Evolutionary conservation across 345 rosid genomes (phyloP).

Genomic region (Schrenkiella parvula): DNA sequence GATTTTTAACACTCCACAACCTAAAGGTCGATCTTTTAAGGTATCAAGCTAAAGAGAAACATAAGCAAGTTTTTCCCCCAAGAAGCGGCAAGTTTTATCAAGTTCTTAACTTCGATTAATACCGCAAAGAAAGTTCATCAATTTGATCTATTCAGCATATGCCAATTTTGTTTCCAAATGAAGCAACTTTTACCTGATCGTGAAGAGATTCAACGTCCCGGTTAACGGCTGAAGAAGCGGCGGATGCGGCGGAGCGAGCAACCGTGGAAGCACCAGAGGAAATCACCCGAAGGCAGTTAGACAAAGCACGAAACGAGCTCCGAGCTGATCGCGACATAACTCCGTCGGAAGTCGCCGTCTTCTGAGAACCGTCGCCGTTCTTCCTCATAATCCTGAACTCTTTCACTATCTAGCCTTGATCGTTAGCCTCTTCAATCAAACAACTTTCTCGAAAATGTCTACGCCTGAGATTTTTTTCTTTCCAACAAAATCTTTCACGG

Average conservation of each 20-base stretch:
- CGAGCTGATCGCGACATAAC: conserved; percentile 54
- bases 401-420: conserved; percentile 4
- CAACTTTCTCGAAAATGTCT: not conserved
- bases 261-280: conserved; percentile 92
- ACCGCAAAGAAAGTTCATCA: not conserved
- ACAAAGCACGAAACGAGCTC: conserved; percentile 72
- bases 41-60: not conserved
- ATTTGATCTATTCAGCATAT: not conserved
- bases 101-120: not conserved
- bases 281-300: conserved; percentile 68
- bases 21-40: conserved; percentile 13
- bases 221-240: conserved; percentile 74
- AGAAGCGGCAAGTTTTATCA: not conserved
- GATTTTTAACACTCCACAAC: not conserved
- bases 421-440: conserved; percentile 10
- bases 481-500: conserved; percentile 6
- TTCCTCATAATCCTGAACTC: conserved; percentile 52
- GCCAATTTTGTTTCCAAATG: not conserved
- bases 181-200: conserved; percentile 53
- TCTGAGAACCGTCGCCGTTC: conserved; percentile 48
- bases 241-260: conserved; percentile 79
- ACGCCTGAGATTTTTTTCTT: not conserved
- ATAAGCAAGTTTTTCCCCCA: not conserved
- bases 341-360: conserved; percentile 28
- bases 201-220: conserved; percentile 50